phyloP scores from a whole-genome alignment of 1,284 basidiomycete species.

The Sporisorium scitamineum region DNA sequence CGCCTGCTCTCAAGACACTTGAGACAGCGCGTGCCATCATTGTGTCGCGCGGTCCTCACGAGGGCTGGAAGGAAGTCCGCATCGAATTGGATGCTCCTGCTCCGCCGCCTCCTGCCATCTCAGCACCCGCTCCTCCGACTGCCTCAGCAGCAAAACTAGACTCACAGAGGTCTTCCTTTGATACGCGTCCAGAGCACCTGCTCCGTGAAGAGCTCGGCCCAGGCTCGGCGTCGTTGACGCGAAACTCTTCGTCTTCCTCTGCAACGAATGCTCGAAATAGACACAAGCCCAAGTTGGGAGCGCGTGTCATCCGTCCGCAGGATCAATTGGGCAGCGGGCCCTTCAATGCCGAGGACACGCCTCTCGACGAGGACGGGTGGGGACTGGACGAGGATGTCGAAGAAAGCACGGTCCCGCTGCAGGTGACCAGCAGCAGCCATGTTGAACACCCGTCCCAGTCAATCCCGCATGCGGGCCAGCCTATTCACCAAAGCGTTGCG shows the following conservation, averaged over 20 bases:
- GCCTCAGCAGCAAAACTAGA: background rate
- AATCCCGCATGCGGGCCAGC: background rate
- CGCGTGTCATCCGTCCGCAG: conserved; percentile 50
- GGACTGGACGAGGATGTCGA: conserved; percentile 56
- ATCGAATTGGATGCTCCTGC: conserved; percentile 34
- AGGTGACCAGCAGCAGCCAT: background rate
- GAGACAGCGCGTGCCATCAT: conserved; percentile 38
- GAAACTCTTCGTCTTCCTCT: conserved; percentile 40
- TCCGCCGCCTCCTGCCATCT: conserved; percentile 14
- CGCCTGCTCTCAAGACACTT: conserved; percentile 32
- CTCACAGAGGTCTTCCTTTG: conserved; percentile 20
- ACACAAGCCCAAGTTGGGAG: conserved; percentile 49
- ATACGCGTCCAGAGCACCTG: conserved; percentile 17
- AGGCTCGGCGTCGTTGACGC: conserved; percentile 24
- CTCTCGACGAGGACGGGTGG: conserved; percentile 50
- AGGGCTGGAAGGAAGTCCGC: conserved; percentile 42
- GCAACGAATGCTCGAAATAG: conserved; percentile 22
- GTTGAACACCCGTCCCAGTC: background rate
- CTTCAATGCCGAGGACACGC: conserved; percentile 47
- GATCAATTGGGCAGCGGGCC: conserved; percentile 62
- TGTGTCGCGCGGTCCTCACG: conserved; percentile 20
- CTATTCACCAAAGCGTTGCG: conserved; percentile 16
- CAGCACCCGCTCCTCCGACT: background rate
- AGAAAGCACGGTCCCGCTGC: background rate
- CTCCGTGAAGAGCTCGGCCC: conserved; percentile 19